Evolutionary conservation across 768 basidiomycete genomes (phyloP), one percentile per base, ranked within the genome.

Genomic region (Vararia minispora): DNA sequence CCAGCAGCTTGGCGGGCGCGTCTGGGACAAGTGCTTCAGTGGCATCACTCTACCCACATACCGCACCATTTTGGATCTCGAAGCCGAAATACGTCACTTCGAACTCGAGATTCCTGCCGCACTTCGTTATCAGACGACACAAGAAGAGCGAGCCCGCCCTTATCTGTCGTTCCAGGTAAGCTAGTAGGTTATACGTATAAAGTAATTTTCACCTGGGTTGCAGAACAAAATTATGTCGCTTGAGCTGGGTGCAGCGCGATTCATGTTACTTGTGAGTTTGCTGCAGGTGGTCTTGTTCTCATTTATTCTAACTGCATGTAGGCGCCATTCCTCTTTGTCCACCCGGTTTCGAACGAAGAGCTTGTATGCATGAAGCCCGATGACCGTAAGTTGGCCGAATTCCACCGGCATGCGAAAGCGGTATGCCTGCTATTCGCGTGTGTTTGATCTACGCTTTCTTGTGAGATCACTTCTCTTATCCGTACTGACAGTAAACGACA

Each of bases 21-120:
- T 52, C 23, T 52, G 51, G 50, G 51, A 52, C 31, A 39, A 41
- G 24, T 52, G 51, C 38, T 52, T 52, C 38, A 18, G 47, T n/a
- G n/a, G n/a, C 22, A 31, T 46, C 36, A 30, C 37, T 5, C n/a
- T 42, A 20, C 51, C 51, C 11, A 49, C 50, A 1, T 52, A 52
- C 39, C 43, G 36, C 7, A 29, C 28, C 14, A 44, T 52, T 14
- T 37, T 52, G 3, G 47, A 51, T 13, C 6, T 49, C 22, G 51
- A 52, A 22, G 43, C 46, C 5, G 27, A 52, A 31, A n/a, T 52
- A 10, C 31, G 39, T 11, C 40, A 44, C 23, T 52, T 45, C 29
- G 50, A 52, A 27, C 41, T 42, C 11, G 51, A 49, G 4, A 41
- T 52, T 23, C 50, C 51, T 1, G n/a, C 32, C 11, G 37, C 42